These are phyloP conservation scores for Physocladia obscura DNA, from an alignment of 192 early-diverging fungal genomes.

Conservation along the genomic window DNA sequence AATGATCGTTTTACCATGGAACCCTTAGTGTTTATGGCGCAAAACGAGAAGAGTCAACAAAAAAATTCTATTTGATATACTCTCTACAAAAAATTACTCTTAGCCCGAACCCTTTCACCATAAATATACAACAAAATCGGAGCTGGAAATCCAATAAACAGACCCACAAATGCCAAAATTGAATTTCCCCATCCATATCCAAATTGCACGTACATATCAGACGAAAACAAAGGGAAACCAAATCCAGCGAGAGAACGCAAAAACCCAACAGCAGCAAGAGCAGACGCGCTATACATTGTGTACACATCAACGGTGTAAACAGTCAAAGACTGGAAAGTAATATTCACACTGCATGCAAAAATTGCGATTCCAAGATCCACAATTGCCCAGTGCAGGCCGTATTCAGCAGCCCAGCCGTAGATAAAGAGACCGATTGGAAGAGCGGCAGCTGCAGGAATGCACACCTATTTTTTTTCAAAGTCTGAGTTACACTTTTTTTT, in stretches of 20 bases:
- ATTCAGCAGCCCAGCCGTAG: constrained; percentile 13
- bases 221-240: constrained; percentile 13
- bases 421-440: constrained; percentile 14
- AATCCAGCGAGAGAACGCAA: constrained; percentile 4
- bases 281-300: neutral
- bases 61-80: no score
- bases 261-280: constrained; percentile 4
- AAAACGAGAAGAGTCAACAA: no score
- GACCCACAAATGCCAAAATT: constrained; percentile 5
- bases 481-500: no score
- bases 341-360: neutral
- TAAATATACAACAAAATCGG: constrained; percentile 16
- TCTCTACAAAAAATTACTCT: neutral
- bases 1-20: no score
- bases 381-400: neutral
- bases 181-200: constrained; percentile 20
- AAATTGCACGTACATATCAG: neutral
- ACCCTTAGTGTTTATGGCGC: no score
- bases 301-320: no score
- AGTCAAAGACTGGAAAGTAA: constrained; percentile 9
- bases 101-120: neutral
- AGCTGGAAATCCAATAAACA: constrained; percentile 3
- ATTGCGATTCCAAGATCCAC: constrained; percentile 4
- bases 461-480: no score
- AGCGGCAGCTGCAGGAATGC: neutral